Conservation (phyloP, 352 stramenopile genomes). For the Globisporangium emineosum region DNA sequence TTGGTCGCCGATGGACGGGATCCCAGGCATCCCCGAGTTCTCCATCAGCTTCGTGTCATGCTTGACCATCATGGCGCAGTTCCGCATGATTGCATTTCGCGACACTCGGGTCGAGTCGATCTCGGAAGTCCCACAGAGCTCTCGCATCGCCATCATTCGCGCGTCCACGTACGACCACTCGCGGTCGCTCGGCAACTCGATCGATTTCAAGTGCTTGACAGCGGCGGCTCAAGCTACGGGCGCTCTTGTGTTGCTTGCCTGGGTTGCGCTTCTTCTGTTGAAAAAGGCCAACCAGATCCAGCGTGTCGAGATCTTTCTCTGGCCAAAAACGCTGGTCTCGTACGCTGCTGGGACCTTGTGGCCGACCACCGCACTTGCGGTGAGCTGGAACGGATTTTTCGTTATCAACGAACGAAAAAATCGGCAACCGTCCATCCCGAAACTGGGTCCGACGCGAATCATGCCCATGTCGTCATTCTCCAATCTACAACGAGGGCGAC, state of each 20-base stretch:
- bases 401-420: not conserved
- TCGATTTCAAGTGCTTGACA: constrained; percentile 14
- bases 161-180: not conserved
- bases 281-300: not conserved
- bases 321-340: constrained; percentile 11
- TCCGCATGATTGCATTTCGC: constrained; percentile 6
- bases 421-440: not conserved
- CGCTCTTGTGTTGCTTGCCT: not conserved
- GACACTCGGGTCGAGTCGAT: constrained; percentile 11
- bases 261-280: not conserved
- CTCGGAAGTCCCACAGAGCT: constrained; percentile 3
- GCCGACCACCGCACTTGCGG: constrained; percentile 11
- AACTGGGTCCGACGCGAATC: constrained; percentile 3
- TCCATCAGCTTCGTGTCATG: constrained; percentile 12
- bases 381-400: constrained; percentile 19
- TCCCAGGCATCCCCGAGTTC: constrained; percentile 8
- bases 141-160: constrained; percentile 1
- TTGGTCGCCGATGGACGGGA: constrained; percentile 8
- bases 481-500: not conserved
- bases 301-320: constrained; percentile 13
- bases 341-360: constrained; percentile 20
- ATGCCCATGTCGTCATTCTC: not conserved
- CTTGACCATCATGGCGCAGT: constrained; percentile 14
- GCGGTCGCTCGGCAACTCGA: not conserved
- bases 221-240: not conserved